phyloP scores from a whole-genome alignment of 2,329 filamentous ascomycete species.

The Calonectria ilicicola region DNA sequence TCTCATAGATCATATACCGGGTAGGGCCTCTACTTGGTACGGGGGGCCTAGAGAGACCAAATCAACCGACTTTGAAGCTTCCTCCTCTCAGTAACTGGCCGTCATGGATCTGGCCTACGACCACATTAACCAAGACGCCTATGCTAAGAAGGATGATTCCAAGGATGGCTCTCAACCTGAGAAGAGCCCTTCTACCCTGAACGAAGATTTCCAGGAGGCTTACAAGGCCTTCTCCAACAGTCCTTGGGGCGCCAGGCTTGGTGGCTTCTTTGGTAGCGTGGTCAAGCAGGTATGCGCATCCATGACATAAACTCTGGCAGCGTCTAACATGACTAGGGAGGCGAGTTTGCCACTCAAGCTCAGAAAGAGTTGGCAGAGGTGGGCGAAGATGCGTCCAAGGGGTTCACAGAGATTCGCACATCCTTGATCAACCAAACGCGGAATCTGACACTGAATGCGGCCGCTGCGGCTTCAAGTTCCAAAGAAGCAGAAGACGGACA shows the following conservation, averaged over 20 bases:
- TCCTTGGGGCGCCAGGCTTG: constrained; percentile 89
- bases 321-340: constrained; percentile 67
- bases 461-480: constrained; percentile 45
- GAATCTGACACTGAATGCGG: constrained; percentile 73
- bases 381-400: constrained; percentile 84
- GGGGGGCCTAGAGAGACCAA: not conserved
- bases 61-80: not conserved
- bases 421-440: constrained; percentile 80
- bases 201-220: constrained; percentile 91
- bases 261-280: constrained; percentile 90
- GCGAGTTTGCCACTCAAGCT: constrained; percentile 85
- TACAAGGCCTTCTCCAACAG: constrained; percentile 94
- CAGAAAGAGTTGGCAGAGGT: constrained; percentile 86
- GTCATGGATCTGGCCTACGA: constrained; percentile 97
- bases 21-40: not conserved
- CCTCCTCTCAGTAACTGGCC: not conserved
- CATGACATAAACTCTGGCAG: constrained; percentile 3
- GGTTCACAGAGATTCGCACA: constrained; percentile 77
- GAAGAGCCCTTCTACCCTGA: constrained; percentile 70
- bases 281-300: constrained; percentile 80
- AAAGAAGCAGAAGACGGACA: constrained; percentile 51
- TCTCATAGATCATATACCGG: not conserved
- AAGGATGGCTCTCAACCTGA: constrained; percentile 56
- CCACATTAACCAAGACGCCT: constrained; percentile 88
- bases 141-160: constrained; percentile 66